Evolutionary conservation across 2,329 filamentous ascomycete species (phyloP).

Genomic region (Colletotrichum chrysophilum): DNA sequence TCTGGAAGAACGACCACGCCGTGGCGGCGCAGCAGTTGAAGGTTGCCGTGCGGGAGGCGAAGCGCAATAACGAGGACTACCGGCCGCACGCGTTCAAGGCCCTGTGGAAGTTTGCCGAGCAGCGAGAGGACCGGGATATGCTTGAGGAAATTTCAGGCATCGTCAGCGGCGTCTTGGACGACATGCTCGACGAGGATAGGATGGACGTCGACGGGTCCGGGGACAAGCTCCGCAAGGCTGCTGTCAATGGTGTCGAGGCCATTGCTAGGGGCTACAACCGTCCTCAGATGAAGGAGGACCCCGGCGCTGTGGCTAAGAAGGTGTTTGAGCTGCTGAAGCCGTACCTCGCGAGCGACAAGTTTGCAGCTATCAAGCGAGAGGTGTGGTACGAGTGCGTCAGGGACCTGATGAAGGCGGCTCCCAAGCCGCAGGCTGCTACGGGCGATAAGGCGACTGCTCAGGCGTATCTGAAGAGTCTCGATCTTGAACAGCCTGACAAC

Average conservation of each 20-base stretch:
- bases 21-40: constrained; percentile 75
- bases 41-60: constrained; percentile 85
- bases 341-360: constrained; percentile 42
- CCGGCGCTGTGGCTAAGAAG: constrained; percentile 41
- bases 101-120: constrained; percentile 75
- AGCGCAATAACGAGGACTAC: constrained; percentile 87
- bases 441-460: constrained; percentile 28
- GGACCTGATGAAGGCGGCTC: constrained; percentile 52
- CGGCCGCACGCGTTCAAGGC: constrained; percentile 75
- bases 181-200: constrained; percentile 60
- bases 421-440: not conserved
- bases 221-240: constrained; percentile 48
- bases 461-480: constrained; percentile 51
- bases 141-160: constrained; percentile 70
- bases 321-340: constrained; percentile 45
- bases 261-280: constrained; percentile 55
- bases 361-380: constrained; percentile 49
- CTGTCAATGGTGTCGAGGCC: constrained; percentile 56
- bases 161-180: constrained; percentile 66
- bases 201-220: constrained; percentile 70
- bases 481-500: constrained; percentile 48
- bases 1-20: constrained; percentile 58
- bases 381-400: constrained; percentile 57
- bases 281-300: constrained; percentile 38
- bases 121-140: constrained; percentile 72